phyloP scores from a whole-genome alignment of 495 filamentous ascomycete species.

The Penicillium turbatum region DNA sequence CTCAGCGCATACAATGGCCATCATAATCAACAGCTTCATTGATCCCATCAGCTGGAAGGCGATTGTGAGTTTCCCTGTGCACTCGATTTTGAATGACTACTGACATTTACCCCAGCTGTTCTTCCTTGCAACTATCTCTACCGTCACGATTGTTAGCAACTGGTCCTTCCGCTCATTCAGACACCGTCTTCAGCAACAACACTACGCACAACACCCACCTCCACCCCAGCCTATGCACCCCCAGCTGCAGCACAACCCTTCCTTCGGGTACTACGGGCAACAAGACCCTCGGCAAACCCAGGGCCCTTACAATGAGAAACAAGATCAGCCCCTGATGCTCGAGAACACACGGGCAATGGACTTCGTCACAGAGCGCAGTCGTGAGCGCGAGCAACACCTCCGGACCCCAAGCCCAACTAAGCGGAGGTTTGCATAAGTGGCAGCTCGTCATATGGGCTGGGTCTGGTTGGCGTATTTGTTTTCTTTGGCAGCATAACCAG shows the following conservation, averaged over 20 bases:
- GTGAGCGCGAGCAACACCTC: constrained; percentile 33
- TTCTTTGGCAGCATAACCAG: constrained; percentile 6
- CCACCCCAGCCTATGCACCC: constrained; percentile 23
- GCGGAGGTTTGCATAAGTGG: constrained; percentile 25
- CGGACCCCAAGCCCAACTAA: constrained; percentile 42
- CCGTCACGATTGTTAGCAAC: constrained; percentile 43
- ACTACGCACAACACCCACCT: constrained; percentile 25
- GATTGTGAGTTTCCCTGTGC: constrained; percentile 47
- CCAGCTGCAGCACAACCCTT: constrained; percentile 23
- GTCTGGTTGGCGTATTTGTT: constrained; percentile 17
- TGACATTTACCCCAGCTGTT: constrained; percentile 31
- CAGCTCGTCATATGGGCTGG: not conserved
- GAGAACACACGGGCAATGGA: constrained; percentile 31
- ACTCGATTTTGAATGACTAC: not conserved
- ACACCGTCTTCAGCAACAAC: constrained; percentile 33
- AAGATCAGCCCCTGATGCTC: constrained; percentile 33
- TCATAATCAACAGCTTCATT: constrained; percentile 70
- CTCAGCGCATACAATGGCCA: constrained; percentile 72
- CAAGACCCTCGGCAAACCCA: constrained; percentile 16
- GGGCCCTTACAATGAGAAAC: constrained; percentile 18
- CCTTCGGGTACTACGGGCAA: constrained; percentile 27
- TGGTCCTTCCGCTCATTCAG: constrained; percentile 47
- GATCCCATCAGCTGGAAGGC: constrained; percentile 71
- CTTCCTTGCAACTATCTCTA: constrained; percentile 42
- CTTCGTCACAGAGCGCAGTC: constrained; percentile 35